These are phyloP conservation scores for Neoascochyta sp. DNA, from an alignment of 2,329 filamentous ascomycete species.

Conservation along the genomic window DNA sequence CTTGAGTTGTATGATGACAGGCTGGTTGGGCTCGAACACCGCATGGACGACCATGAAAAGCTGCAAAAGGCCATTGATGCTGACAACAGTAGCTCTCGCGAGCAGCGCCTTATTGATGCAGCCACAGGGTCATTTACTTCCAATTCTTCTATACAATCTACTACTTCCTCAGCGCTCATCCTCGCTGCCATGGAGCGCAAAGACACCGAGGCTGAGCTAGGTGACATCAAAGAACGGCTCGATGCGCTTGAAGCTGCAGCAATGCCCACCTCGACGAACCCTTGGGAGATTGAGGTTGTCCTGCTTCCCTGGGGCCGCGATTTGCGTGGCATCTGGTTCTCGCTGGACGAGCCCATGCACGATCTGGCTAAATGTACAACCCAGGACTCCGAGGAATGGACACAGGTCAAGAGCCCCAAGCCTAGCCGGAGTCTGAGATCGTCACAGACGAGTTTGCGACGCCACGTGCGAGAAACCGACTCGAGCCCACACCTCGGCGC, in stretches of 20 bases:
- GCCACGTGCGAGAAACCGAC: conserved; percentile 16
- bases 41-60: conserved; percentile 41
- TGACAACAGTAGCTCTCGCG: conserved; percentile 26
- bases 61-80: conserved; percentile 30
- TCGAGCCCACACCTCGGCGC: conserved; percentile 20
- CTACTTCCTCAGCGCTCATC: conserved; percentile 38
- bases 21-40: conserved; percentile 64
- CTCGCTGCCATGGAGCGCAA: conserved; percentile 35
- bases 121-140: conserved; percentile 42
- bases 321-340: conserved; percentile 54
- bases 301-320: conserved; percentile 64
- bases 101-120: conserved; percentile 28
- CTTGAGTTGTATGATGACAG: conserved; percentile 65
- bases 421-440: conserved; percentile 7
- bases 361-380: conserved; percentile 34
- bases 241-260: conserved; percentile 55
- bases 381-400: conserved; percentile 48
- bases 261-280: conserved; percentile 58
- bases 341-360: conserved; percentile 41
- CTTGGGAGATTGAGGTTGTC: conserved; percentile 74
- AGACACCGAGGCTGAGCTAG: conserved; percentile 45
- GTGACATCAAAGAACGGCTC: conserved; percentile 48
- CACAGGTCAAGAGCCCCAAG: conserved; percentile 31
- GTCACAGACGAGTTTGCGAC: conserved; percentile 1
- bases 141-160: conserved; percentile 36